These are phyloP conservation scores for Trichocomaceae sp. DNA, from an alignment of 2,329 filamentous ascomycete genomes.

Conservation along the genomic window DNA sequence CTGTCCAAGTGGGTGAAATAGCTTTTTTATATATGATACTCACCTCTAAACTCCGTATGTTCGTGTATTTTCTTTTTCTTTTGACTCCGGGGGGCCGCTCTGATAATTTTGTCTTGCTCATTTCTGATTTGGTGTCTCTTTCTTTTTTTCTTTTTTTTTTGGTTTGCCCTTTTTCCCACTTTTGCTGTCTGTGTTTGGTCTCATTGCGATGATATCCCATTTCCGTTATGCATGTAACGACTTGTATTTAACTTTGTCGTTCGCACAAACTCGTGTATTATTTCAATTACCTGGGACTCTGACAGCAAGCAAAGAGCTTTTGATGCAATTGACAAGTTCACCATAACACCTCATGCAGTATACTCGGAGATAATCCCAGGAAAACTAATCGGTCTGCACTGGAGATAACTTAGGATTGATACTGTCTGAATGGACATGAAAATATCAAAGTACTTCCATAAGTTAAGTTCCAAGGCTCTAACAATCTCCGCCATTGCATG, in stretches of 20 bases:
- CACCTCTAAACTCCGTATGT: not conserved
- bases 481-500: too few species aligned
- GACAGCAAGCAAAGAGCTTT: not conserved
- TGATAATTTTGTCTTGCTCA: too few species aligned
- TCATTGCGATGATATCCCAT: conserved; percentile 13
- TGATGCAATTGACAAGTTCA: not conserved
- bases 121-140: not conserved
- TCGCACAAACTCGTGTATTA: not conserved
- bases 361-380: too few species aligned
- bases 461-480: too few species aligned
- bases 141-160: not conserved
- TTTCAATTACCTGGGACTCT: not conserved
- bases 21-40: not conserved
- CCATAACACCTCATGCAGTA: not conserved
- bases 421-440: too few species aligned
- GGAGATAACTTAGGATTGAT: not conserved
- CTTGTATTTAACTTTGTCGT: not conserved
- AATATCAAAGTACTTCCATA: too few species aligned
- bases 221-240: conserved; percentile 6
- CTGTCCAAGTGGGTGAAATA: conserved; percentile 10
- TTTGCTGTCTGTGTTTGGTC: not conserved
- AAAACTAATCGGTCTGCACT: not conserved
- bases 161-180: not conserved
- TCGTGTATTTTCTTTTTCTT: not conserved
- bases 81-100: not conserved